Percentiles rank a stretch among this genome's conserved stretches.
phyloP scores from a whole-genome alignment of 805 yeast genomes.

The Dipodascopsis uninucleata region DNA sequence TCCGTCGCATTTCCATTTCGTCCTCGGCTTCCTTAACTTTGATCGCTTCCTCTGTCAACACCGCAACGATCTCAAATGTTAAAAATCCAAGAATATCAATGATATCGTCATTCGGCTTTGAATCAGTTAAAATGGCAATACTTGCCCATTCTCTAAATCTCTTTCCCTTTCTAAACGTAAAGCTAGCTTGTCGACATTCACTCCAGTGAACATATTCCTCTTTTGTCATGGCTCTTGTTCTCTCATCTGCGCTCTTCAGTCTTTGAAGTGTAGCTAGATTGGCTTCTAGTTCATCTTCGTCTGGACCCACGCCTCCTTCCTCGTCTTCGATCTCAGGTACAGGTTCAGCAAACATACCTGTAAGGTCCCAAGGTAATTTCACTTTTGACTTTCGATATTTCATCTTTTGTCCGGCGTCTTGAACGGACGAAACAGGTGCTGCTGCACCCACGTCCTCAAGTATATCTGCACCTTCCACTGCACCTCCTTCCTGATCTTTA shows the following conservation, averaged over 20 bases:
- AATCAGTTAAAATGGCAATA: conserved; percentile 73
- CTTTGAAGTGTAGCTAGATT: conserved; percentile 83
- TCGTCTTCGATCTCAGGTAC: conserved; percentile 62
- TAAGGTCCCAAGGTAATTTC: conserved; percentile 91
- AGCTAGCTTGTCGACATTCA: conserved; percentile 95
- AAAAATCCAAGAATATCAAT: conserved; percentile 91
- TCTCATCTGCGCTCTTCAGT: conserved; percentile 86
- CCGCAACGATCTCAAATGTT: conserved; percentile 95
- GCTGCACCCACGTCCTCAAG: conserved; percentile 47
- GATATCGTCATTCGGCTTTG: conserved; percentile 93
- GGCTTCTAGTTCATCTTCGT: conserved; percentile 88
- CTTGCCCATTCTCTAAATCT: conserved; percentile 97
- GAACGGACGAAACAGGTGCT: conserved; percentile 35
- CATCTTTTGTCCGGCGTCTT: conserved; percentile 42
- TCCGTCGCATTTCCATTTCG: conserved; percentile 38
- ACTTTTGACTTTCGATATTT: conserved; percentile 68
- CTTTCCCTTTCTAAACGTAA: conserved; percentile 91
- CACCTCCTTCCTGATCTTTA: conserved; percentile 60
- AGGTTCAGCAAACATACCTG: conserved; percentile 89
- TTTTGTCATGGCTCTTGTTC: conserved; percentile 89
- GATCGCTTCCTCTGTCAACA: conserved; percentile 87
- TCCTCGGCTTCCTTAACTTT: conserved; percentile 70
- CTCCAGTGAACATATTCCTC: conserved; percentile 99
- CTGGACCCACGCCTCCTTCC: conserved; percentile 45
- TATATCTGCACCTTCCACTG: conserved; percentile 48